Base-by-base conservation (phyloP, 305 asterid species). In the Solanum chacoense region DNA sequence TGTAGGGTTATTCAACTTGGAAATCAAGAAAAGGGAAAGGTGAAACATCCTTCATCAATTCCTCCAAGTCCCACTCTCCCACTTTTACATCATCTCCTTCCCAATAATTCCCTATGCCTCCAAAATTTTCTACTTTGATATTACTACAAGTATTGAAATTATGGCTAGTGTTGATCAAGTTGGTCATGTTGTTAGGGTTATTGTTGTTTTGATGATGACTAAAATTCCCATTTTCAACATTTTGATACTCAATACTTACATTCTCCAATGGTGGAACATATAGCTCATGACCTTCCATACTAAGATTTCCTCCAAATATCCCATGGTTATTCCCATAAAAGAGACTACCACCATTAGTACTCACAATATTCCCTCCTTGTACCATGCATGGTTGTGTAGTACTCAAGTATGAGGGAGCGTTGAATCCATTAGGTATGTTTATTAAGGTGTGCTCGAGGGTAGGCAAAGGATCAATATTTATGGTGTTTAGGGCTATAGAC, bases 21-120 rank as follows among this genome's bases (percentile, higher is more conserved):
- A 91, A 93, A 91, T 94, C 93, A 85, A 93, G 94, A 71, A 92
- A 91, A 84, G 97, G 94, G 75, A 93, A 91, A 34, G 93, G 91
- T 10, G 95, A 90, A 87, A 90, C 93, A 91, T 94, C 97, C 80
- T 91, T 93, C 95, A 94, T 94, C 90, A 93, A 90, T 72, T 94
- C 97, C 88, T 94, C 96, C 87, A 94, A 93, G 88, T 93, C 94
- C 95, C 95, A 94, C 88, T 94, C 96, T 71, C 91, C 95, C 42
- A 89, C 91, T 89, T 90, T 91, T 16, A 90, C 11, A 65, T 92
- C 93, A 69, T 90, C 94, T 76, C 92, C 95, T 69, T 91, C 95
- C 94, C 94, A 94, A 87, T 90, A 91, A 86, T 92, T 91, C 89
- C 90, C 94, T 38, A 90, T 88, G n/a, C 91, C 93, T 63, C 88